Base-by-base conservation (phyloP, 208 protist species). In the Leishmania amazonensis region DNA sequence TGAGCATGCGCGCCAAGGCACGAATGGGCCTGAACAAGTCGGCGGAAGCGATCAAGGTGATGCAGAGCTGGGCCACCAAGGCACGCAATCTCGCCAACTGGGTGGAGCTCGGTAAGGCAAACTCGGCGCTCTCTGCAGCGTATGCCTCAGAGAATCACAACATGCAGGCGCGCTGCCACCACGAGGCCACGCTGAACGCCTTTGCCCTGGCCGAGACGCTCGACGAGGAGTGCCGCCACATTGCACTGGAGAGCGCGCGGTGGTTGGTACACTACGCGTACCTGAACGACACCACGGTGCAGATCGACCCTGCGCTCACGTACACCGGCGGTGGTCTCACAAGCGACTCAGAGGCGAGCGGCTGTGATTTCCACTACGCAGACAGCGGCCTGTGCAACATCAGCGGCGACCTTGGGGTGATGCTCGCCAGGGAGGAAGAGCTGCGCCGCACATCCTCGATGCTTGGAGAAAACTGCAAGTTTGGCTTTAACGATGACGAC, bases 251-350 rank as follows among this genome's bases (percentile, higher is more conserved):
- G 65, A 93, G 91, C 28, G 90, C 93, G 71, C 93, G 91, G 4
- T 97, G 95, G 93, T 86, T 97, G 13, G 89, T 96, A 74, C 92
- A 96, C 77, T 85, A 96, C 81, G 94, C 90, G 85, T 96, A 96
- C 87, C 85, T 96, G 3, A 95, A 92, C 78, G 81, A 90, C 31
- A 92, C 94, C 71, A 82, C 90, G 21, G 89, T 96, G 49, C 83
- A 89, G 76, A 81, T 96, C 9, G 75, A 88, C 79, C 79, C 76
- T 3, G 49, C 76, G 24, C 65, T 87, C 15, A 79, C 78, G 45
- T 81, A 83, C 65, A 71, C 76, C 19, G 68, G 76, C 1, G 75
- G 78, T 19, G 74, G 78, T 35, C 42, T 75, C 38, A 77, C 81
- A n/a, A 81, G 81, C 47, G 81, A 78, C 70, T 81, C 85, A 42